Percentiles rank a stretch among this genome's conserved stretches.
Evolutionary conservation across 202 grass and related monocot genomes (phyloP).

Genomic region (Schoenoplectus tabernaemontani): DNA sequence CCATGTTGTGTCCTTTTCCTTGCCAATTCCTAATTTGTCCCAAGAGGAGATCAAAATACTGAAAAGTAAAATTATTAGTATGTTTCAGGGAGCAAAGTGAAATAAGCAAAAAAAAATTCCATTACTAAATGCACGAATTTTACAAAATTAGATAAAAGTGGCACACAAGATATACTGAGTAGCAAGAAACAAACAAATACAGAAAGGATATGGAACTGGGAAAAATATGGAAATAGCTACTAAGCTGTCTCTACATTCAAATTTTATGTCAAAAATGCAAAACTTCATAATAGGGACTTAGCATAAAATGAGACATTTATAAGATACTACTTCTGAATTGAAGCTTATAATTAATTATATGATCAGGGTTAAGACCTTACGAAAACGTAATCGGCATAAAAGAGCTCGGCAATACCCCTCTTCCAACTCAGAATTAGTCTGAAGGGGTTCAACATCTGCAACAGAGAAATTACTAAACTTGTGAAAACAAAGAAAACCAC

Average conservation of each 20-base stretch:
- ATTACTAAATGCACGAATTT: too few relatives aligned
- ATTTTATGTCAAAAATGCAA: too few relatives aligned
- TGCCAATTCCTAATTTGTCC: conserved; percentile 55
- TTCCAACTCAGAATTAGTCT: conserved; percentile 81
- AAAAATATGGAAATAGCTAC: not conserved
- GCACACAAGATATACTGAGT: not conserved
- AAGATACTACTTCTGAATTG: not conserved
- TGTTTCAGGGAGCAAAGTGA: not conserved
- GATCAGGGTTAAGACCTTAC: conserved; percentile 87
- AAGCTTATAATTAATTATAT: conserved; percentile 14
- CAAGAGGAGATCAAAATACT: conserved; percentile 79
- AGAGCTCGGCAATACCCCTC: conserved; percentile 86
- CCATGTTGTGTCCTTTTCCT: conserved; percentile 81
- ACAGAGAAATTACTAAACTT: conserved; percentile 16
- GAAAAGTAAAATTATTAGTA: conserved; percentile 26
- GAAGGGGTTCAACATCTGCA: conserved; percentile 86
- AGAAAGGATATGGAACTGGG: not conserved
- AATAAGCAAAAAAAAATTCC: not conserved
- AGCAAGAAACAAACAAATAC: not conserved
- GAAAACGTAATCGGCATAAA: conserved; percentile 98
- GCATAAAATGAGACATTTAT: not conserved
- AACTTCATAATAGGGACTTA: not conserved
- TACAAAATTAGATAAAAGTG: not conserved
- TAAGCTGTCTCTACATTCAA: too few relatives aligned
- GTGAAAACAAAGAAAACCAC: not conserved